Evolutionary conservation across 108 stramenopile species (phyloP), one percentile per base, ranked within the genome.

Genomic region (Nitzschia inconspicua): DNA sequence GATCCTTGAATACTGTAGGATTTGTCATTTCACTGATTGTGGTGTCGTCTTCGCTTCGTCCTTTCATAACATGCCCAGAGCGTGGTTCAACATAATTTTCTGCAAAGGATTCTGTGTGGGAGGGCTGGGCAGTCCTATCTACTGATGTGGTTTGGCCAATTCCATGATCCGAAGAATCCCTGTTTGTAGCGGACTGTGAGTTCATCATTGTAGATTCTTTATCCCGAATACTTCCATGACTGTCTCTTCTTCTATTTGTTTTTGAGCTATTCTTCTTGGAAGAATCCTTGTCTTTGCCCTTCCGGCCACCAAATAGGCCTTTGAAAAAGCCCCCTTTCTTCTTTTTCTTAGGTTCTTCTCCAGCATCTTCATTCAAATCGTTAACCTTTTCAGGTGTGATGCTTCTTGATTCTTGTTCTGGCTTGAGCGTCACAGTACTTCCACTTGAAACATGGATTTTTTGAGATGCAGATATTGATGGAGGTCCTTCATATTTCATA

Each of bases 281-380:
- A 30, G 22, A 48, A 0, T 47, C 44, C 35, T 60, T 68, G 20
- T 43, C 48, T 51, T 60, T 68, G 22, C 20, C 19, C 49, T 68
- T 68, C 16, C 67, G 49, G 9, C 28, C 47, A 39, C 65, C 65
- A 40, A 68, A 68, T 30, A 68, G 19, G 34, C 57, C 47, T 34
- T 49, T 68, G 58, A 68, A 44, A 49, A 68, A 60, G 11, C n/a
- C n/a, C n/a, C 67, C 51, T 24, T 68, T 68, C n/a, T 39, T 37
- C 30, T 51, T 28, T 53, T 60, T 68, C 58, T 44, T 68, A 11
- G 58, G 32, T 8, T 42, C 32, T 4, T 16, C 44, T 47, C 44
- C 10, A 11, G 7, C n/a, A 13, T 46, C n/a, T n/a, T n/a, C n/a
- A n/a, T n/a, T n/a, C n/a, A n/a, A n/a, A n/a, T n/a, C n/a, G n/a